These are phyloP conservation scores for Saccharomyces hybrid DNA, from an alignment of 1,139 yeast species.

Conservation along the genomic window DNA sequence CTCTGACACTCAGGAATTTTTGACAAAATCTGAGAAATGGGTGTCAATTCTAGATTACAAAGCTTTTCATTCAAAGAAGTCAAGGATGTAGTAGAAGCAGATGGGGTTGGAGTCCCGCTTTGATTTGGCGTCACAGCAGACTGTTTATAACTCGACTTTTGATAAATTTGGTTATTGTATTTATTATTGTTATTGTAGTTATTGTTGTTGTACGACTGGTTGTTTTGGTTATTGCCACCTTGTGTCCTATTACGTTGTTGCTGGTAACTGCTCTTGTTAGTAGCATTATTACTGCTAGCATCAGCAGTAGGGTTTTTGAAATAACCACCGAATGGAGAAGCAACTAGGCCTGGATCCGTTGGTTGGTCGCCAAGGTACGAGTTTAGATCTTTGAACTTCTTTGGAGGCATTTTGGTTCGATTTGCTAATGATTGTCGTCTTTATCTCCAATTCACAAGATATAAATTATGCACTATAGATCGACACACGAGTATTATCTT, in stretches of 20 bases:
- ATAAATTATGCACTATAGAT: not conserved
- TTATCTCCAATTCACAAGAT: not conserved
- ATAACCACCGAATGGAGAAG: conserved; percentile 32
- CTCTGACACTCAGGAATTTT: conserved; percentile 51
- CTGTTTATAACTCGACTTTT: conserved; percentile 16
- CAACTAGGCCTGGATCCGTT: conserved; percentile 24
- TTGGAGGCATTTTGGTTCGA: conserved; percentile 28
- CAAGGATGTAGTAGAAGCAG: conserved; percentile 51
- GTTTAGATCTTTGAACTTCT: conserved; percentile 28
- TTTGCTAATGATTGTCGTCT: not conserved
- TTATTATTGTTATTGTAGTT: conserved; percentile 5
- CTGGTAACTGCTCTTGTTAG: conserved; percentile 16
- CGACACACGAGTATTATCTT: not conserved
- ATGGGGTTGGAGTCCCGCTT: conserved; percentile 29
- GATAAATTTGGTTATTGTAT: conserved; percentile 7
- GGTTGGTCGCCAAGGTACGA: conserved; percentile 28
- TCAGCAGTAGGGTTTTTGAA: conserved; percentile 18
- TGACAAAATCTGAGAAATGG: conserved; percentile 54
- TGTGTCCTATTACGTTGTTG: conserved; percentile 20
- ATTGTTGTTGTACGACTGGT: conserved; percentile 10
- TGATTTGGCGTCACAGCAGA: conserved; percentile 25
- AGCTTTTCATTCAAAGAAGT: conserved; percentile 64
- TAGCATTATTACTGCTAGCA: not conserved
- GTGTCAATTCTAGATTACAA: conserved; percentile 58
- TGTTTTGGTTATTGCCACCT: conserved; percentile 11